Conservation (phyloP, 2,329 filamentous ascomycete genomes). For the Pezicula carpinea region DNA sequence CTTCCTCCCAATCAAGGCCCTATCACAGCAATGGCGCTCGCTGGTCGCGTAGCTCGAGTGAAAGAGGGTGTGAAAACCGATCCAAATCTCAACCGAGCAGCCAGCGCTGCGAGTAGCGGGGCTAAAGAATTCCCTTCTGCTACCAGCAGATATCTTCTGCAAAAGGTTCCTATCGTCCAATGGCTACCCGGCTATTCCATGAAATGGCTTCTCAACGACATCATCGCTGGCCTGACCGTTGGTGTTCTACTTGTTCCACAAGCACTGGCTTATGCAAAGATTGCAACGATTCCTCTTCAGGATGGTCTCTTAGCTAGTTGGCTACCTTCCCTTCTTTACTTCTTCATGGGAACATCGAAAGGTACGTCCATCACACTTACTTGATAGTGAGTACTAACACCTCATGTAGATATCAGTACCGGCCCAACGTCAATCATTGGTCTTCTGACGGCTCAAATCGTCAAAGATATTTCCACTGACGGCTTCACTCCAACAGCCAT, state of each 20-base stretch:
- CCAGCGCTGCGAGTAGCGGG: not conserved
- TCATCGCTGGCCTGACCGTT: slow-evolving; percentile 56
- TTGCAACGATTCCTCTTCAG: slow-evolving; percentile 57
- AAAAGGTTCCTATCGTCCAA: slow-evolving; percentile 56
- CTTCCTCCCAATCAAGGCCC: not conserved
- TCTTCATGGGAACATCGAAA: slow-evolving; percentile 58
- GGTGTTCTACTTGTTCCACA: slow-evolving; percentile 58
- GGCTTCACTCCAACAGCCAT: slow-evolving; percentile 49
- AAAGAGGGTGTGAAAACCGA: not conserved
- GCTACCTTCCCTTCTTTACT: slow-evolving; percentile 51
- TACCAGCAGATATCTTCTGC: slow-evolving; percentile 48
- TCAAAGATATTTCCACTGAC: slow-evolving; percentile 46
- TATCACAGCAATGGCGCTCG: not conserved
- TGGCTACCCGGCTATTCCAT: slow-evolving; percentile 59
- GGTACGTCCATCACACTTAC: slow-evolving; percentile 31
- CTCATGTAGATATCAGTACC: slow-evolving; percentile 26
- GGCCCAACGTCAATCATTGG: slow-evolving; percentile 61
- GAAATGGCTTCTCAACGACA: slow-evolving; percentile 57
- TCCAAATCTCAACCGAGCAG: slow-evolving; percentile 4
- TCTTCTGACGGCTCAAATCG: slow-evolving; percentile 58
- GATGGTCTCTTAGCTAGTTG: slow-evolving; percentile 57
- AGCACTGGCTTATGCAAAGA: slow-evolving; percentile 56
- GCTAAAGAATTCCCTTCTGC: slow-evolving; percentile 27
- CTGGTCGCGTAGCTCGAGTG: not conserved
- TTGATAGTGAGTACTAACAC: slow-evolving; percentile 44